phyloP scores from a whole-genome alignment of 805 yeast species.

The Henningerozyma blattae region DNA sequence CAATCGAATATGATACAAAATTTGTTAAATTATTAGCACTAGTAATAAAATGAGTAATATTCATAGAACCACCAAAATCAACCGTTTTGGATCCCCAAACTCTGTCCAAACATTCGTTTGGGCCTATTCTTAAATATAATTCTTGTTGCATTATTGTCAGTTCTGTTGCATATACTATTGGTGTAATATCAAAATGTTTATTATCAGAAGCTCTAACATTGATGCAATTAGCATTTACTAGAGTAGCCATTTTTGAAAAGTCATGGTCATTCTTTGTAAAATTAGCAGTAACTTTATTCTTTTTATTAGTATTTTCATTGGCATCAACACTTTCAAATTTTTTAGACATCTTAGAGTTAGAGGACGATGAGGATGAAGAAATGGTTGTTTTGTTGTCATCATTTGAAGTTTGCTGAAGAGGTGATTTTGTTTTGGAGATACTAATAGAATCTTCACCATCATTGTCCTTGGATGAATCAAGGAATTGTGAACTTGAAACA shows the following conservation, averaged over 20 bases:
- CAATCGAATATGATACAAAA: conserved; percentile 66
- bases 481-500: not conserved
- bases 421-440: conserved; percentile 55
- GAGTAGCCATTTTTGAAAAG: not conserved
- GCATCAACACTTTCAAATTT: too few relatives aligned
- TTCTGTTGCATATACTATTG: conserved; percentile 72
- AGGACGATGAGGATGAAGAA: not conserved
- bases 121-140: conserved; percentile 53
- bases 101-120: conserved; percentile 63
- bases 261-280: too few relatives aligned
- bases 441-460: conserved; percentile 26
- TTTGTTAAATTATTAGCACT: conserved; percentile 75
- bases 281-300: too few relatives aligned
- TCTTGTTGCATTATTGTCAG: conserved; percentile 68
- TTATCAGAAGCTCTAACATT: not conserved
- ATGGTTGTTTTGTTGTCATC: not conserved
- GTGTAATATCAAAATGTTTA: conserved; percentile 56
- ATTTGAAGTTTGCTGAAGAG: not conserved
- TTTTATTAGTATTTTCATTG: too few relatives aligned
- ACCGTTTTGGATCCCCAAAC: conserved; percentile 63
- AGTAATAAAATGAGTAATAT: conserved; percentile 51
- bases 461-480: not conserved
- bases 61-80: conserved; percentile 34
- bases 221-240: not conserved
- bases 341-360: not conserved